Evolutionary conservation across 2,329 filamentous ascomycete species (phyloP), one percentile per base, ranked within the genome.

Genomic region (Aspergillus ruber): DNA sequence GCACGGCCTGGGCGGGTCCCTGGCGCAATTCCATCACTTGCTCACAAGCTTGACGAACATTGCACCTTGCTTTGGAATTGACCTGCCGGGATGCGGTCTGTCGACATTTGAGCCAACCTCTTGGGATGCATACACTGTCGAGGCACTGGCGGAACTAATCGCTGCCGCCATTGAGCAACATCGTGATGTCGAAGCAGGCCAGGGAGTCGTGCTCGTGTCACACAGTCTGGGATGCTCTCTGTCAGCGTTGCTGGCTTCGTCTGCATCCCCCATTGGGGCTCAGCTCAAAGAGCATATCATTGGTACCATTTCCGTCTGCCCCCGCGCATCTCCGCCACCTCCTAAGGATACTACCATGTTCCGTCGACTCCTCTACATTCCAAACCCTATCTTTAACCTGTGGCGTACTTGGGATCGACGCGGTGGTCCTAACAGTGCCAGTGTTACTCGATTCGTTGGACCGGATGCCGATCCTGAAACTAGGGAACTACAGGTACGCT

Each of bases 151-250:
- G 3, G 85, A 89, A 56, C 74, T 98, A 9, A 74, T 96, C 12
- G 83, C 84, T 48, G 77, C 75, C 1, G 80, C 89, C 27, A 90
- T 97, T 50, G 79, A 88, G 35, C 77, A 83, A 41, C 81, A 91
- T 60, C 81, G 85, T 36, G 82, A 87, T 54, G 78, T 77, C 39
- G 74, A 80, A 32, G 71, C 75, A 15, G 74, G 73, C 1, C 90
- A 95, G 65, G 80, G 82, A 3, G 79, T 95, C 12, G 78, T 96
- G 17, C 67, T 96, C 25, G 81, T 97, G 50, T 89, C 85, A 1
- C 93, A 98, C 62, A 95, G 89, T 64, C 86, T 96, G 81, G 93
- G 93, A 6, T 90, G 86, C 49, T 86, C 86, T 3, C 73, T 96
- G 17, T 82, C 85, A 5, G 84, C 87, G 21, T 72, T 85, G 13